Evolutionary conservation across 108 stramenopile genomes (phyloP).

Genomic region (Ochromonas danica): DNA sequence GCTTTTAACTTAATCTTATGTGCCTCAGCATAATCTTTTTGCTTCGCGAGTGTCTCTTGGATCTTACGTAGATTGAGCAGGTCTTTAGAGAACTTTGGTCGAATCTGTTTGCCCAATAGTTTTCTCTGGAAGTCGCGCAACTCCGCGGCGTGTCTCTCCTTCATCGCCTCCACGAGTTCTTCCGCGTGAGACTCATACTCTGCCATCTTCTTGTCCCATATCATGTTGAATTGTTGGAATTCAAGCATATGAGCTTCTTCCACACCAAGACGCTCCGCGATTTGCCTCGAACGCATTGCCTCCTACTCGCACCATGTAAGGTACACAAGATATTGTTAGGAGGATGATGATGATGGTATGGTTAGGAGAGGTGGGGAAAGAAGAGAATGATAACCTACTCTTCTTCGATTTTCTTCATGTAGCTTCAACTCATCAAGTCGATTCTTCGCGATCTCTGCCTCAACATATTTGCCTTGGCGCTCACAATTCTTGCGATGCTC

Average conservation of each 20-base stretch:
- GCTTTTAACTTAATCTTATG: conserved; percentile 76
- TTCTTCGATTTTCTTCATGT: conserved; percentile 73
- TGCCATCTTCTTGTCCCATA: conserved; percentile 75
- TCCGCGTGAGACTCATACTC: conserved; percentile 70
- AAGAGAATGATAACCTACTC: conserved; percentile 25
- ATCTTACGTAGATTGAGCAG: conserved; percentile 72
- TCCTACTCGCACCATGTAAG: conserved; percentile 47
- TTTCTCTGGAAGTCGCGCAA: conserved; percentile 70
- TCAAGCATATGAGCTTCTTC: conserved; percentile 86
- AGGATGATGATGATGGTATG: conserved; percentile 24
- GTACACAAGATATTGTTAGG: not conserved
- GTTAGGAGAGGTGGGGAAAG: not conserved
- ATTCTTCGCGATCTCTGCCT: conserved; percentile 81
- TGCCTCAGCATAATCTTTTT: conserved; percentile 75
- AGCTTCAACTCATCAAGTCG: conserved; percentile 74
- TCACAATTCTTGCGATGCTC: conserved; percentile 82
- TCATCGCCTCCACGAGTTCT: conserved; percentile 65
- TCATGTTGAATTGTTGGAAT: conserved; percentile 77
- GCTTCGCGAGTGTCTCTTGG: conserved; percentile 70
- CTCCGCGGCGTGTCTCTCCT: conserved; percentile 67
- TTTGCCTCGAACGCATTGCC: conserved; percentile 71
- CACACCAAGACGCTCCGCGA: conserved; percentile 75
- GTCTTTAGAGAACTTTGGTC: conserved; percentile 73
- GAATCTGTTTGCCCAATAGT: conserved; percentile 61
- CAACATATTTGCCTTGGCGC: conserved; percentile 78